phyloP scores from a whole-genome alignment of 495 filamentous ascomycete species.

The Hamigera avellanea region DNA sequence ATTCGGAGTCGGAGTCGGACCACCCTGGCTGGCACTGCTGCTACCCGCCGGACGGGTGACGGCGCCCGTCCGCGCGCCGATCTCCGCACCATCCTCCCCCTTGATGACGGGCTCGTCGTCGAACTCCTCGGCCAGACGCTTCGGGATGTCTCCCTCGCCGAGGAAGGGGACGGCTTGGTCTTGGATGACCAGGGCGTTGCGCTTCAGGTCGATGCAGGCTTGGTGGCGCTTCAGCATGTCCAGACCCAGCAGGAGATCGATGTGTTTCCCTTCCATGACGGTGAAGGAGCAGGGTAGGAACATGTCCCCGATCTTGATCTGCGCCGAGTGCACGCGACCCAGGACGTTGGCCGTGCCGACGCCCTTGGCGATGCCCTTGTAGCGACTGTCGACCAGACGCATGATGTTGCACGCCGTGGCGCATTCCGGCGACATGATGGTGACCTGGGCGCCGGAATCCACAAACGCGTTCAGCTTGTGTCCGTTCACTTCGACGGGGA shows the following conservation, averaged over 20 bases:
- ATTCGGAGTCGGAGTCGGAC: constrained; percentile 15
- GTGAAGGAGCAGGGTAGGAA: constrained; percentile 92
- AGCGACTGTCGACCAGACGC: constrained; percentile 89
- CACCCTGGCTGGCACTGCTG: constrained; percentile 10
- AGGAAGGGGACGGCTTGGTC: constrained; percentile 81
- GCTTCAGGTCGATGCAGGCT: constrained; percentile 77
- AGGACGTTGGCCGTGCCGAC: constrained; percentile 92
- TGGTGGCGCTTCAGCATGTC: constrained; percentile 96
- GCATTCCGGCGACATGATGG: constrained; percentile 93
- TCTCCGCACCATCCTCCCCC: constrained; percentile 74
- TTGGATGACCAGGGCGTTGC: constrained; percentile 73
- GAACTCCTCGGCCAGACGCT: constrained; percentile 52
- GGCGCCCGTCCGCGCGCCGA: constrained; percentile 75
- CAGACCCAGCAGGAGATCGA: constrained; percentile 87
- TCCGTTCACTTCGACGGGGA: constrained; percentile 90
- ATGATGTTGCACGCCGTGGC: constrained; percentile 91
- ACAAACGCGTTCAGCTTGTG: constrained; percentile 91
- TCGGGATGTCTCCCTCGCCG: constrained; percentile 87
- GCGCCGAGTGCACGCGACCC: constrained; percentile 86
- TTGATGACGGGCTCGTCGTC: constrained; percentile 75
- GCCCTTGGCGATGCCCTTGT: constrained; percentile 80
- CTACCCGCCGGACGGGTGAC: constrained; percentile 49
- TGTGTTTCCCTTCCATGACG: constrained; percentile 98
- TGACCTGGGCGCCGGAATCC: constrained; percentile 94
- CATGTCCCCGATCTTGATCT: constrained; percentile 81